Evolutionary conservation across 1,139 yeast genomes (phyloP), one percentile per base, ranked within the genome.

Genomic region (Magnusiomyces ingens): DNA sequence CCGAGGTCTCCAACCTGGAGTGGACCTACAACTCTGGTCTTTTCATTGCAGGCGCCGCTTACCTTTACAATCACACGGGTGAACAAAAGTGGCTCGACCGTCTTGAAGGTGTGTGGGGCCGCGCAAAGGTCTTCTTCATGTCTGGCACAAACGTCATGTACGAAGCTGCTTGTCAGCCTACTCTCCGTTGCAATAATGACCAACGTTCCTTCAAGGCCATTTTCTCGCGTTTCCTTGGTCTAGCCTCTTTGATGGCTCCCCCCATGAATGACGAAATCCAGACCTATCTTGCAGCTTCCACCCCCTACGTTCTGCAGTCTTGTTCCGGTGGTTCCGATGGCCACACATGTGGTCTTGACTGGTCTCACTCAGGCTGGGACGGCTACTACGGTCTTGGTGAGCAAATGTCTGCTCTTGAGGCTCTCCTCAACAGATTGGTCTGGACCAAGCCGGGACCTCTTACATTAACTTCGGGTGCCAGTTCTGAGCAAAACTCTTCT

Each of bases 1-100:
- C 84, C 0, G 67, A 71, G 26, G 72, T 80, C 50, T 80, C 87
- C 8, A 68, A 69, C 56, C 76, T 78, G 53, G 86, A 84, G 65
- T 91, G 98, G 98, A 79, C 93, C 15, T 91, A 91, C 72, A 91
- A 90, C 64, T 85, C 84, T 62, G 98, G 96, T 5, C 74, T 91
- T 57, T 70, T 87, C 71, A 66, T 89, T 66, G 70, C 89, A 1
- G 98, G 98, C 4, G 75, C 84, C 60, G 96, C 98, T 0, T 89
- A 80, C 68, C 71, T 91, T 64, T 88, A 84, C 71, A 87, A 87
- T 67, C 75, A 75, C 63, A 88, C 96, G 1, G 80, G 74, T 43
- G 84, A 85, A 54, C 76, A 75, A n/a, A 68, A 67, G 45, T 91
- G 98, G 98, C 73, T 75, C 55, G 72, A 72, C 44, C 78, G 95